Evolutionary conservation across 192 early-diverging fungal species (phyloP), one percentile per base, ranked within the genome.

Genomic region (Pilaira anomala): DNA sequence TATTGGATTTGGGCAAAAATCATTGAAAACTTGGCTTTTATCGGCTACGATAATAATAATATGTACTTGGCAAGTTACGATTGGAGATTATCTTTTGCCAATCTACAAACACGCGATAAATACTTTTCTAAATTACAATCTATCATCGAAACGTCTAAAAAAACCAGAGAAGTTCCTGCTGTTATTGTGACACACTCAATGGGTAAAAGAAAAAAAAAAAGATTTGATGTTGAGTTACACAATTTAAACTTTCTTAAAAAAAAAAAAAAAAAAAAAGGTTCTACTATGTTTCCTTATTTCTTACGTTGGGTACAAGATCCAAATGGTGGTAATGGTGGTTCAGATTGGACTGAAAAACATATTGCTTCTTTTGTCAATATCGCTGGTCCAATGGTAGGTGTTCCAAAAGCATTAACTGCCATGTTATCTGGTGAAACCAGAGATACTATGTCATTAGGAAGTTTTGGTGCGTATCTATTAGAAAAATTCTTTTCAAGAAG

Each of bases 1-100:
- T 89, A 90, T 68, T 96, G 93, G 94, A 89, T 96, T 19, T 93
- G 89, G 91, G 93, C 81, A 44, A 87, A 89, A 50, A 71, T 83
- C 33, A 91, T 93, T 58, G 80, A 89, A 59, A 96, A 94, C 69
- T 63, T 96, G 45, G 91, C 90, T 0, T 88, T 85, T 0, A 78
- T 85, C 49, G 94, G 94, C 25, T 93, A 93, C 75, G 94, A 96
- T 71, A 85, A 75, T 77, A 90, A 87, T 65, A 92, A 88, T 62
- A 93, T 95, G 93, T 75, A 88, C 26, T 72, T 96, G 44, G 92
- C 92, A 0, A 73, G 89, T 0, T 96, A 96, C 67, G 93, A 96
- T 80, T 96, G 93, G 93, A 82, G 94, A 33, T 69, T 97, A 48
- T 83, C 87, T 0, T 87, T 88, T 51, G 46, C 63, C 26, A 91